Conservation (phyloP, 441 rosid species). For the Sinapis alba region DNA sequence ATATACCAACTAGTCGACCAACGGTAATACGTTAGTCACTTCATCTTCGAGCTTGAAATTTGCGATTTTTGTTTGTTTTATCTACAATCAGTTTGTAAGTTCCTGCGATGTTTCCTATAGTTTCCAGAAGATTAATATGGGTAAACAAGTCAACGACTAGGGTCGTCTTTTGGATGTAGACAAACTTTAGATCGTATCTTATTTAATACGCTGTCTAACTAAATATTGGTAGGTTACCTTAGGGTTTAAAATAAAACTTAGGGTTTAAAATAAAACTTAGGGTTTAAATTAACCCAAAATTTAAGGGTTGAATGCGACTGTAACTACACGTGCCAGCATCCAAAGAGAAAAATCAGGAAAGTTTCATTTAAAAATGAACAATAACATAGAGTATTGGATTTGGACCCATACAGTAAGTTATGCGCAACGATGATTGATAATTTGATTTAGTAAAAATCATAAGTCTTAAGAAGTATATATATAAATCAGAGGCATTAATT, state of each 20-base stretch:
- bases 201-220: constrained; percentile 31
- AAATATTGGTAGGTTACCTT: constrained; percentile 29
- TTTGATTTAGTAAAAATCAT: neutral
- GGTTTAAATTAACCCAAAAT: constrained; percentile 17
- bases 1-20: neutral
- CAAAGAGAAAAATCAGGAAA: constrained; percentile 20
- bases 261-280: constrained; percentile 27
- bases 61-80: neutral
- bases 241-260: constrained; percentile 25
- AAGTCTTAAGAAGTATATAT: neutral
- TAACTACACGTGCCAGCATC: constrained; percentile 36
- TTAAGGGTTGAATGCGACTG: constrained; percentile 20
- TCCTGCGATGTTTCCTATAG: constrained; percentile 29
- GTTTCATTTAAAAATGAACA: neutral
- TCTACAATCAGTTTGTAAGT: constrained; percentile 22
- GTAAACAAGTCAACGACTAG: constrained; percentile 37
- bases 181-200: constrained; percentile 29
- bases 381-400: neutral
- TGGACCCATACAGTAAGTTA: constrained; percentile 12
- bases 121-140: constrained; percentile 25
- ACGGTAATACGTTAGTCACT: constrained; percentile 2
- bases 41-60: neutral
- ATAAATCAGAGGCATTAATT: neutral
- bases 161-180: constrained; percentile 29
- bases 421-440: constrained; percentile 14